These are phyloP conservation scores for Pulveroboletus sp. DNA, from an alignment of 768 basidiomycete genomes.

Conservation along the genomic window DNA sequence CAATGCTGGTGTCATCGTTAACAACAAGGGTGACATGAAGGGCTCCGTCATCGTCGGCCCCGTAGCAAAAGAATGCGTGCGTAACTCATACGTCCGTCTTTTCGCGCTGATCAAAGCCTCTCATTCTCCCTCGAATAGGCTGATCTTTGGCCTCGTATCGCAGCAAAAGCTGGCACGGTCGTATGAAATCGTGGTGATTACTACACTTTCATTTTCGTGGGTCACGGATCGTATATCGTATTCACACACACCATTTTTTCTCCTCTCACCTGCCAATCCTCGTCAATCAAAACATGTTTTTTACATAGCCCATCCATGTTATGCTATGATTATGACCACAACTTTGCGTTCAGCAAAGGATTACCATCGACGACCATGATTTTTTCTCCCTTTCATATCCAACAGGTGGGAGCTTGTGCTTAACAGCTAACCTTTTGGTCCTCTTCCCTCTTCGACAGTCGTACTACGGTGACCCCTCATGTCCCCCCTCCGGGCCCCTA, in stretches of 20 bases:
- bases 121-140: slow-evolving; percentile 45
- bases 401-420: background rate
- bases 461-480: background rate
- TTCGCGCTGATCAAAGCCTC: background rate
- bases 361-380: background rate
- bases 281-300: slow-evolving; percentile 7
- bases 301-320: slow-evolving; percentile 14
- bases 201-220: background rate
- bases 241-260: background rate
- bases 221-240: slow-evolving; percentile 6
- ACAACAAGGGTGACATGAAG: slow-evolving; percentile 99
- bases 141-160: slow-evolving; percentile 99
- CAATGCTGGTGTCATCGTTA: slow-evolving; percentile 96
- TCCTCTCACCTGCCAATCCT: background rate
- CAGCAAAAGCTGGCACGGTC: slow-evolving; percentile 97
- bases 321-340: slow-evolving; percentile 21
- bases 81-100: background rate
- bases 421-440: background rate
- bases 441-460: background rate
- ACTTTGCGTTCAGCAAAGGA: background rate
- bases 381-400: background rate
- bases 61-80: slow-evolving; percentile 98
- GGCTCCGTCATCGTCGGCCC: slow-evolving; percentile 95
- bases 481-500: background rate
- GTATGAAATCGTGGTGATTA: slow-evolving; percentile 51